Evolutionary conservation across 345 rosid genomes (phyloP).

Genomic region (Acer campestre): DNA sequence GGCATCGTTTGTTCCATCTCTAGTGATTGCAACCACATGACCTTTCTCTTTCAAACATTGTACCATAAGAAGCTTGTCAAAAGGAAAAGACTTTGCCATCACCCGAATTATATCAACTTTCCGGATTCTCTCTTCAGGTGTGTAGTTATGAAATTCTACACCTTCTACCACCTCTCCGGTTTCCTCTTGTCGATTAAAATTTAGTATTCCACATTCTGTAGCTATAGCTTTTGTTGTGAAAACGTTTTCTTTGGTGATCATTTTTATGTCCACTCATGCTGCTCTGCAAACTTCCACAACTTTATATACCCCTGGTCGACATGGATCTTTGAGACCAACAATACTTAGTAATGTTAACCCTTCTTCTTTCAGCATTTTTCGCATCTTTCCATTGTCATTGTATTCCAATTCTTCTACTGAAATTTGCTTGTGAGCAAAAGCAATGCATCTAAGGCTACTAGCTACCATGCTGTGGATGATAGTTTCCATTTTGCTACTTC

Average conservation of each 20-base stretch:
- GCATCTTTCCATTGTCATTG: not conserved
- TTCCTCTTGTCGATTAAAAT: constrained; percentile 30
- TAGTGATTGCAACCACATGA: constrained; percentile 64
- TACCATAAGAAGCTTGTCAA: constrained; percentile 74
- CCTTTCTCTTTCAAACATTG: constrained; percentile 61
- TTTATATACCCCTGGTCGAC: constrained; percentile 50
- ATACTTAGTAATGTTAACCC: constrained; percentile 51
- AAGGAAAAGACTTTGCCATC: constrained; percentile 73
- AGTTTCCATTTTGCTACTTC: constrained; percentile 34
- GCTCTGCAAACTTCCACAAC: constrained; percentile 59
- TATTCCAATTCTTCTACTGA: constrained; percentile 21
- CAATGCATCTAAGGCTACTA: constrained; percentile 64
- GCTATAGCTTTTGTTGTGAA: constrained; percentile 78
- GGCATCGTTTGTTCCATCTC: constrained; percentile 71
- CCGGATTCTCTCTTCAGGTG: constrained; percentile 47
- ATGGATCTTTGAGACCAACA: constrained; percentile 72
- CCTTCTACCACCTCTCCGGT: constrained; percentile 54
- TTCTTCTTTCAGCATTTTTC: constrained; percentile 38
- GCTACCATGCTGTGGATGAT: constrained; percentile 59
- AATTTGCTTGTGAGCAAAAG: constrained; percentile 56
- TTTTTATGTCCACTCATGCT: constrained; percentile 65
- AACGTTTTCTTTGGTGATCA: constrained; percentile 74
- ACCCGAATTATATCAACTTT: constrained; percentile 55
- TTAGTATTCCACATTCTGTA: constrained; percentile 61
- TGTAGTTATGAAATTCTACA: constrained; percentile 51